phyloP scores from a whole-genome alignment of 2,329 filamentous ascomycete genomes.

The Lecanicillium sp. region DNA sequence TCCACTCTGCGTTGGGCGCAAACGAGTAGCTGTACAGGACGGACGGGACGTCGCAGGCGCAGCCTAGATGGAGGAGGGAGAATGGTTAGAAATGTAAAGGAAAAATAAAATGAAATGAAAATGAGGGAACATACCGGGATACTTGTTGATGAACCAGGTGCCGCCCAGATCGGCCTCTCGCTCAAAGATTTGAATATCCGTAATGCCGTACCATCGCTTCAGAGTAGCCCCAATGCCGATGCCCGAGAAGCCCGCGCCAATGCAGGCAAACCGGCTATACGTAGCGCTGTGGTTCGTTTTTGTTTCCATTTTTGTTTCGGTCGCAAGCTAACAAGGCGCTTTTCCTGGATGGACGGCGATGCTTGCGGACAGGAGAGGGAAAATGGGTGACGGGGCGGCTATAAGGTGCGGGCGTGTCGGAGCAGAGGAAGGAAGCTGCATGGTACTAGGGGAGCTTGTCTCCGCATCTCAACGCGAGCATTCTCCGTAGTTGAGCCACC shows the following conservation, averaged over 20 bases:
- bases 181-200: constrained; percentile 55
- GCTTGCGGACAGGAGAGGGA: neutral
- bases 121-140: constrained; percentile 36
- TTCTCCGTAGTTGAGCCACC: too few species aligned
- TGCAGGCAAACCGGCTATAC: constrained; percentile 33
- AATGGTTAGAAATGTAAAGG: neutral
- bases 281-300: constrained; percentile 2
- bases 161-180: constrained; percentile 49
- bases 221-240: constrained; percentile 54
- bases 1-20: constrained; percentile 53
- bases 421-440: too few species aligned
- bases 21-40: constrained; percentile 56
- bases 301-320: constrained; percentile 7
- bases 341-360: neutral
- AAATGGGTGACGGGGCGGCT: neutral
- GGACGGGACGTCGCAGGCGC: constrained; percentile 50
- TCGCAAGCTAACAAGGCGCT: constrained; percentile 1
- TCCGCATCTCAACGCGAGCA: too few species aligned
- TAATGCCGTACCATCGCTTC: constrained; percentile 47
- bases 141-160: constrained; percentile 57
- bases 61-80: constrained; percentile 17
- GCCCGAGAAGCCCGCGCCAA: constrained; percentile 55
- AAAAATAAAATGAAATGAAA: neutral
- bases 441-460: too few species aligned
- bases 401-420: too few species aligned